Evolutionary conservation across 2,329 filamentous ascomycete species (phyloP), one percentile per base, ranked within the genome.

Genomic region (Sporothrix phasma): DNA sequence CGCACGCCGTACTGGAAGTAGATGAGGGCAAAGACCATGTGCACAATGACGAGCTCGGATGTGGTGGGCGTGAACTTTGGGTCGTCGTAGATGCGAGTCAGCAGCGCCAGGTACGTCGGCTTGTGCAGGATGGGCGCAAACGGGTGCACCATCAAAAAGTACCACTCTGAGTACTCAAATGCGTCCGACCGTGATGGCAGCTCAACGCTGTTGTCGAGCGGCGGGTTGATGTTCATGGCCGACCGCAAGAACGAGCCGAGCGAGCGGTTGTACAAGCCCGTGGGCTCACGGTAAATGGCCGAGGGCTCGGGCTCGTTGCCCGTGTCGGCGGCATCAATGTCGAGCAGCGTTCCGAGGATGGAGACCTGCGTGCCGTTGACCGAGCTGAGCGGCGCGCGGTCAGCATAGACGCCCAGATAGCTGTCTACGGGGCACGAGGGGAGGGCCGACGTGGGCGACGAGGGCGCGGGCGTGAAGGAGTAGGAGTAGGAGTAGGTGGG

Each of bases 21-120:
- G 69, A 93, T 88, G 59, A 86, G 86, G 11, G 89, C 87, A 65
- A 94, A 86, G 47, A 94, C 82, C 84, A 92, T 90, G 73, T 93
- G 88, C 0, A 92, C 80, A 64, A 85, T 84, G 46, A 90, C 88
- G 1, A 81, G 80, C 71, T 94, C 86, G 1, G 88, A 81, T 0
- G 82, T 74, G 0, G 83, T 81, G 0, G 88, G 82, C 60, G 81
- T 77, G 72, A 87, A 89, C 63, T 73, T 77, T 17, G 82, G 79
- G 62, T 92, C 87, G 69, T 91, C 86, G 71, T 92, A 92, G 62
- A 91, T 82, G 66, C 83, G 80, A 6, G 78, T 78, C 68, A 88
- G 76, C 84, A 92, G 73, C 58, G 79, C 77, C 78, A 90, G 81
- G 68, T 91, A 89, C 2, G 84, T 84, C 0, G 88, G 88, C 72